These are phyloP conservation scores for Cryptomeria japonica DNA, from an alignment of 75 land plant species.

Conservation along the genomic window DNA sequence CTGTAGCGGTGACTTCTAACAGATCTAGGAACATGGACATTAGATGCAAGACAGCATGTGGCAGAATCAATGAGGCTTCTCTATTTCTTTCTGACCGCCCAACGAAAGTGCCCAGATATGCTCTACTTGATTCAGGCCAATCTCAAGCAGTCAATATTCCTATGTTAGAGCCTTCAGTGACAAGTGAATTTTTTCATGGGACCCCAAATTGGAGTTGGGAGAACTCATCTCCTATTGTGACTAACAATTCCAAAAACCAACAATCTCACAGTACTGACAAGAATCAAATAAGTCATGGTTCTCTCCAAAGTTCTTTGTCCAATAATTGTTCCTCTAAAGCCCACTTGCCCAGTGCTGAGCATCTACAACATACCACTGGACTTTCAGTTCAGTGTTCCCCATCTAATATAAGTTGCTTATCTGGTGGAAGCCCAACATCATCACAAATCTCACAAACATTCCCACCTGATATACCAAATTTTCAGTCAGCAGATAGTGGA, in stretches of 20 bases:
- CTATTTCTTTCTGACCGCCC: background rate
- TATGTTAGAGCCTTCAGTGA: background rate
- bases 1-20: background rate
- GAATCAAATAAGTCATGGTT: background rate
- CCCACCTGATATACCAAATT: background rate
- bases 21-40: background rate
- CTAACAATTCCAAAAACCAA: background rate
- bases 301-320: background rate
- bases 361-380: background rate
- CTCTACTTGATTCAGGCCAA: background rate
- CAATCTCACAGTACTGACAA: constrained; percentile 1
- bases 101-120: background rate
- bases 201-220: background rate
- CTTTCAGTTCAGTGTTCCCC: background rate
- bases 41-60: background rate
- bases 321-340: background rate
- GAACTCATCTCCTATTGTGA: background rate
- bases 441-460: constrained; percentile 8
- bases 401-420: background rate
- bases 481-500: constrained; percentile 4
- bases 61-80: background rate
- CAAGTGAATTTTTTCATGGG: background rate
- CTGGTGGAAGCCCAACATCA: constrained; percentile 5
- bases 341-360: background rate
- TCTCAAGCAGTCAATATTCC: background rate